phyloP scores from a whole-genome alignment of 345 rosid species.

The Linum lewisii region DNA sequence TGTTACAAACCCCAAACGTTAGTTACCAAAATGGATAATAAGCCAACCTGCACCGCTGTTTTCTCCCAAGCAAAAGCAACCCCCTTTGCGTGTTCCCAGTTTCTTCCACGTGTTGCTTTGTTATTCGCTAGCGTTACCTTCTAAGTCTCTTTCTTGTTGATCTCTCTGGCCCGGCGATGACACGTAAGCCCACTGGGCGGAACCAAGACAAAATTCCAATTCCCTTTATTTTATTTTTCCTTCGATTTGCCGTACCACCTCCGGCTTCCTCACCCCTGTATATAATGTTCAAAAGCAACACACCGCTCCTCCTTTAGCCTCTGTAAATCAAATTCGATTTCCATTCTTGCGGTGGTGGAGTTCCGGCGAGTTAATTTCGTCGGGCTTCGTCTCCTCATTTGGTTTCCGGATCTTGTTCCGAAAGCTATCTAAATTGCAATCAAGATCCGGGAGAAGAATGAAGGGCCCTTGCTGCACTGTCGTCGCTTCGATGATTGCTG shows the following conservation, averaged over 20 bases:
- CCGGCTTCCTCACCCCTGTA: background rate
- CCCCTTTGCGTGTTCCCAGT: background rate
- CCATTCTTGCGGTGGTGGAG: background rate
- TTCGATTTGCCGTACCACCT: background rate
- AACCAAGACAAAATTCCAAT: conserved; percentile 15
- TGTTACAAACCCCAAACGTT: no score
- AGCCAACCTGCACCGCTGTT: no score
- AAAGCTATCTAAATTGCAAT: background rate
- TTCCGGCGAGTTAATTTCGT: background rate
- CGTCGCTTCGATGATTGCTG: conserved; percentile 40
- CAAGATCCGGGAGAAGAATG: conserved; percentile 15
- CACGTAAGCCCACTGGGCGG: background rate
- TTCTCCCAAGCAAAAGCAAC: no score
- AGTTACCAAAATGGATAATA: no score
- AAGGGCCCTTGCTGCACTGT: conserved; percentile 28
- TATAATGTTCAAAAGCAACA: background rate
- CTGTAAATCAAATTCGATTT: background rate
- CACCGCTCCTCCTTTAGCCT: background rate
- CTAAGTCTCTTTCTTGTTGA: background rate
- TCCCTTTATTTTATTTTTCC: conserved; percentile 12
- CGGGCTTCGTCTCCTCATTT: background rate
- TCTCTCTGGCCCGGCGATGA: background rate
- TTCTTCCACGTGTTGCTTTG: background rate
- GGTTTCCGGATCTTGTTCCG: background rate
- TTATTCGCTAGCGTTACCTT: background rate